A percentile compares a stretch with the other conserved stretches of the same genome.
These are phyloP conservation scores for Aspergillus sp. DNA, from an alignment of 2,329 filamentous ascomycete genomes.

Conservation along the genomic window DNA sequence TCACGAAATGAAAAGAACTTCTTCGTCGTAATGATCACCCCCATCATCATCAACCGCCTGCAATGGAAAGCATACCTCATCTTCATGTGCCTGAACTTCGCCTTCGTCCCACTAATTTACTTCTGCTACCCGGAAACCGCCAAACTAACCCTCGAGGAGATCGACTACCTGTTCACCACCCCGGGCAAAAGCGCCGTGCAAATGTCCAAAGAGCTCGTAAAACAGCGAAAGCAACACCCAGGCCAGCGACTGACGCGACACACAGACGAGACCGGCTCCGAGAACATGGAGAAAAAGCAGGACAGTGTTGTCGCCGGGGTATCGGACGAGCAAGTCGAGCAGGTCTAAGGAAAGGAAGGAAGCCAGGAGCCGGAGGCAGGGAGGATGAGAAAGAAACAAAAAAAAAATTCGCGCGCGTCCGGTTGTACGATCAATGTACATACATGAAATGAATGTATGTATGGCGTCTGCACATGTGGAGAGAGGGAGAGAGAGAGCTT, in stretches of 20 bases:
- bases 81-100: conserved; percentile 39
- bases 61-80: conserved; percentile 40
- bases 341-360: conserved; percentile 9
- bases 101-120: conserved; percentile 43
- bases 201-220: conserved; percentile 22
- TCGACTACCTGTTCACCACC: conserved; percentile 44
- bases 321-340: conserved; percentile 21
- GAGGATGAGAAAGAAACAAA: not conserved
- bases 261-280: not conserved
- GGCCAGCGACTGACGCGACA: conserved; percentile 8
- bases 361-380: not conserved
- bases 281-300: conserved; percentile 5
- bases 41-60: conserved; percentile 35
- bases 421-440: not conserved
- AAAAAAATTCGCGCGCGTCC: not conserved
- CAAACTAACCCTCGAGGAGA: conserved; percentile 46
- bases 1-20: conserved; percentile 38
- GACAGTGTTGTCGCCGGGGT: not conserved
- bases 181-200: conserved; percentile 19
- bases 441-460: not conserved
- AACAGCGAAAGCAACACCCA: conserved; percentile 16
- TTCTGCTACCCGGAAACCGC: conserved; percentile 49
- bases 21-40: conserved; percentile 43
- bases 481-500: not conserved
- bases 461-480: not conserved